Evolutionary conservation across 345 rosid genomes (phyloP).

Genomic region (Physaria fendleri): DNA sequence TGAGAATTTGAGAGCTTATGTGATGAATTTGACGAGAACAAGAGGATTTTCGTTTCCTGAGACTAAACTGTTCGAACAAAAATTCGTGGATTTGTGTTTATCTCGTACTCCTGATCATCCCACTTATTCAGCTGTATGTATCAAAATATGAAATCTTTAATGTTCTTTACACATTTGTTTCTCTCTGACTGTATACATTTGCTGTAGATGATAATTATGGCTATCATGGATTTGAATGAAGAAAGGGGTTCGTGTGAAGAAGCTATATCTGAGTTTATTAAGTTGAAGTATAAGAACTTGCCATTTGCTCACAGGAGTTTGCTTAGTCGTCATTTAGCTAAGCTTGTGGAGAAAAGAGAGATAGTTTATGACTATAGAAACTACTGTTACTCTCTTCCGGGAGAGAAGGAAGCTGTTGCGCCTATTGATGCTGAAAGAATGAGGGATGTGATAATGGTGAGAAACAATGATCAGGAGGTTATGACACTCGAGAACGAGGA

Average conservation of each 20-base stretch:
- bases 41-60: constrained; percentile 21
- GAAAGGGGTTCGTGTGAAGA: constrained; percentile 35
- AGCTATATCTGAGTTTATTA: constrained; percentile 26
- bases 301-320: constrained; percentile 38
- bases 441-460: neutral
- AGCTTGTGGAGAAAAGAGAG: constrained; percentile 31
- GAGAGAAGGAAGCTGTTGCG: neutral
- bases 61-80: constrained; percentile 17
- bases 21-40: constrained; percentile 21
- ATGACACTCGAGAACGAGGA: neutral
- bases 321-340: constrained; percentile 33
- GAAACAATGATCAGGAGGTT: constrained; percentile 9
- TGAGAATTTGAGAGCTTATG: constrained; percentile 27
- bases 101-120: constrained; percentile 30
- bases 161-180: neutral
- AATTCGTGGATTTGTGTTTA: constrained; percentile 20
- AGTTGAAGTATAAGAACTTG: constrained; percentile 21
- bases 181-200: neutral
- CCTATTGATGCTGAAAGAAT: neutral
- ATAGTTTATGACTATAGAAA: constrained; percentile 21
- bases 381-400: constrained; percentile 28
- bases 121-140: constrained; percentile 29
- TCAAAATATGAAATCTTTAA: neutral
- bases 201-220: constrained; percentile 35
- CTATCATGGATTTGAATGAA: constrained; percentile 31